Evolutionary conservation across 1,139 yeast genomes (phyloP).

Genomic region (Geotrichum bryndzae): DNA sequence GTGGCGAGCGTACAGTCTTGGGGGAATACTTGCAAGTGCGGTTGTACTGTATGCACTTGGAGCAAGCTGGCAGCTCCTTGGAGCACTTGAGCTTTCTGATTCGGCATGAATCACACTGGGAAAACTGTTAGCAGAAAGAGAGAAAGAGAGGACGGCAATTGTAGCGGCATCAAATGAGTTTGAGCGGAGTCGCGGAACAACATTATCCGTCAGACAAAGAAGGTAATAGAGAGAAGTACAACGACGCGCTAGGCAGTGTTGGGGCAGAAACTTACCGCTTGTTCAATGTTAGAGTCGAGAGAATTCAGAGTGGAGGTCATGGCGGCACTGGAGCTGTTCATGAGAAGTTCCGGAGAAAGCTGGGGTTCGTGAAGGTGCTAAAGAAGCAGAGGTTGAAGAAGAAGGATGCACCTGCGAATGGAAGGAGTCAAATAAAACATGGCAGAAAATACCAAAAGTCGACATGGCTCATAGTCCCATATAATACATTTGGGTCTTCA

Average conservation of each 20-base stretch:
- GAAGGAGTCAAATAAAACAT: background rate
- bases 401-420: background rate
- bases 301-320: background rate
- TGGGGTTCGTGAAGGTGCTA: background rate
- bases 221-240: background rate
- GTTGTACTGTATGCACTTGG: conserved; percentile 64
- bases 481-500: background rate
- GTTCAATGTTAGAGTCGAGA: conserved; percentile 1
- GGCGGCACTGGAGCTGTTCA: background rate
- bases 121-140: background rate
- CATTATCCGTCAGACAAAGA: background rate
- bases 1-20: conserved; percentile 67
- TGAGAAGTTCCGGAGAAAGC: background rate
- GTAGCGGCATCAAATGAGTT: background rate
- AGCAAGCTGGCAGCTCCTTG: conserved; percentile 66
- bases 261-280: conserved; percentile 5
- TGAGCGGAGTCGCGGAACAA: no score
- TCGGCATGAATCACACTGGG: conserved; percentile 46
- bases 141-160: background rate
- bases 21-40: conserved; percentile 80
- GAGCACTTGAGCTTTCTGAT: conserved; percentile 50
- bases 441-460: background rate
- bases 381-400: background rate
- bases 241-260: background rate
- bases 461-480: background rate